These are phyloP conservation scores for Globisporangium iwayamae DNA, from an alignment of 352 stramenopile genomes.

Conservation along the genomic window DNA sequence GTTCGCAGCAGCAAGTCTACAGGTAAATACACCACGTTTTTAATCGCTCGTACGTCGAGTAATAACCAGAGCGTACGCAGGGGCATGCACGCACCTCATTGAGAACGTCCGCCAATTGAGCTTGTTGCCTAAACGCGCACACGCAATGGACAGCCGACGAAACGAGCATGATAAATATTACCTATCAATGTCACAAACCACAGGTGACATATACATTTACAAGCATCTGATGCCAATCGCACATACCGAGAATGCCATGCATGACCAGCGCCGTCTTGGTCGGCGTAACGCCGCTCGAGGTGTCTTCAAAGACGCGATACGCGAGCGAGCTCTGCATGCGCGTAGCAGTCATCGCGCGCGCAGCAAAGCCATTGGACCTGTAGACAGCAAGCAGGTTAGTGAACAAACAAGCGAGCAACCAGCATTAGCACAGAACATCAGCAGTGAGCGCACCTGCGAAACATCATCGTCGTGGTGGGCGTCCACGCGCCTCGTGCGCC, in stretches of 20 bases:
- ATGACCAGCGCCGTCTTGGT: constrained; percentile 77
- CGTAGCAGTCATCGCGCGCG: neutral
- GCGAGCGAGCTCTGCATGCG: constrained; percentile 50
- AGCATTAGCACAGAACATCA: neutral
- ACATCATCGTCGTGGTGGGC: neutral
- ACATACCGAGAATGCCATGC: constrained; percentile 78
- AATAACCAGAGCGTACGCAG: neutral
- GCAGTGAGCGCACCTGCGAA: neutral
- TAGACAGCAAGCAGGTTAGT: neutral
- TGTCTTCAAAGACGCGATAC: constrained; percentile 62
- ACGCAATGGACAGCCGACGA: neutral
- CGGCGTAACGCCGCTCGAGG: constrained; percentile 22
- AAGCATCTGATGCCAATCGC: neutral
- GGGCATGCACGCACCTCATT: constrained; percentile 37
- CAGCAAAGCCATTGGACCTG: neutral
- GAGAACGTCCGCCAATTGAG: constrained; percentile 84
- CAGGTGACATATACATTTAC: neutral
- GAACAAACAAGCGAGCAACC: neutral
- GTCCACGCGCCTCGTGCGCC: neutral
- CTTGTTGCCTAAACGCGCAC: constrained; percentile 57
- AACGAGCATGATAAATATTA: neutral
- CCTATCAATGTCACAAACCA: neutral
- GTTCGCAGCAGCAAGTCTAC: constrained; percentile 53
- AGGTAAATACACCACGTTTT: neutral
- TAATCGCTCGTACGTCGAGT: neutral